Conservation (phyloP, 2,329 filamentous ascomycete genomes). For the Sclerotinia glacialis region DNA sequence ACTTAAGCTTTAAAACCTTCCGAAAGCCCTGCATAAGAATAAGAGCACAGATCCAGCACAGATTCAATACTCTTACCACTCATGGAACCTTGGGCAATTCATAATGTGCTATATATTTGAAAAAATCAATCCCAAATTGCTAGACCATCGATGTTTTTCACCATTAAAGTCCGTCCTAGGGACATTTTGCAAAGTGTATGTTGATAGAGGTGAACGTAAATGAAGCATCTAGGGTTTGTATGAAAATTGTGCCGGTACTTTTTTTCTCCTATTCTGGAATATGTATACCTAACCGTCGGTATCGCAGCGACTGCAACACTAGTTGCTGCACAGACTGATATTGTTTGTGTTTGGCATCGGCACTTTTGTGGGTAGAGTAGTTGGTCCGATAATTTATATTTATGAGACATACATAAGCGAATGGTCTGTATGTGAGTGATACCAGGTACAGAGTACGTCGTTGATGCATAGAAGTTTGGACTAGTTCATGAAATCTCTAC, state of each 20-base stretch:
- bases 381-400: neutral
- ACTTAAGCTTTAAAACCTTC: neutral
- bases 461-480: neutral
- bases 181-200: no score
- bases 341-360: neutral
- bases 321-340: neutral
- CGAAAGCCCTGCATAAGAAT: no score
- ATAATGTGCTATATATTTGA: neutral
- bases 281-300: no score
- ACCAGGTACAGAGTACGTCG: neutral
- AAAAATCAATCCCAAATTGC: neutral
- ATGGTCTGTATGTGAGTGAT: no score
- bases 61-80: neutral
- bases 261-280: no score
- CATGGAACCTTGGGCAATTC: neutral
- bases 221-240: no score
- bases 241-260: no score
- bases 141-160: neutral
- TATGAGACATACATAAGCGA: no score
- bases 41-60: neutral
- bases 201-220: no score
- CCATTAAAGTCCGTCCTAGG: neutral
- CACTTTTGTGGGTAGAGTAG: neutral
- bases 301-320: no score
- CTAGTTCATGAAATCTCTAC: neutral